Conservation (phyloP, 345 rosid genomes). For the Euphorbia peplus region DNA sequence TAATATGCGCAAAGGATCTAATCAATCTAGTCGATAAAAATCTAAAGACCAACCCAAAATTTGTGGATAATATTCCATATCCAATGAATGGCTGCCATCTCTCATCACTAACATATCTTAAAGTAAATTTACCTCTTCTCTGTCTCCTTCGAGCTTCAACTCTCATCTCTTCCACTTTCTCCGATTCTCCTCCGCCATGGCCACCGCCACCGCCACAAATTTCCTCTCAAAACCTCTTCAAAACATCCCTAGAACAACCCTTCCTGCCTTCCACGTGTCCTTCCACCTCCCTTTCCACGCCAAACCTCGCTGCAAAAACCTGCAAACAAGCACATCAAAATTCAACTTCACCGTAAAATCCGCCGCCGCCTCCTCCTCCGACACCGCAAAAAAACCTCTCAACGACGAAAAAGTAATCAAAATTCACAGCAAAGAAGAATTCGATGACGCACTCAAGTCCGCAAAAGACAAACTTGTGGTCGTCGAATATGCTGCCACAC, state of each 20-base stretch:
- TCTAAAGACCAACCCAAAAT: background rate
- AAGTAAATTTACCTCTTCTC: background rate
- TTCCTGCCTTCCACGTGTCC: slow-evolving; percentile 25
- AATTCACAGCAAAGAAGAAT: slow-evolving; percentile 70
- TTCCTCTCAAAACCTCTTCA: slow-evolving; percentile 46
- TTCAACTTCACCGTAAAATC: slow-evolving; percentile 29
- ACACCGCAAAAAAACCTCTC: slow-evolving; percentile 36
- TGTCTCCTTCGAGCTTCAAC: background rate
- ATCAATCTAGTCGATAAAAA: no score
- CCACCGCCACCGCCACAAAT: slow-evolving; percentile 44
- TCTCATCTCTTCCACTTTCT: background rate
- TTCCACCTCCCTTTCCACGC: slow-evolving; percentile 12
- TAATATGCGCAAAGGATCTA: no score
- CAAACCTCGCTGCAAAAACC: slow-evolving; percentile 15
- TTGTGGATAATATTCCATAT: slow-evolving; percentile 4
- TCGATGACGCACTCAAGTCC: slow-evolving; percentile 59
- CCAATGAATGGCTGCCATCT: slow-evolving; percentile 4
- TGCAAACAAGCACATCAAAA: background rate
- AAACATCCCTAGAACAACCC: slow-evolving; percentile 17
- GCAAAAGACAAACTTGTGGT: slow-evolving; percentile 77
- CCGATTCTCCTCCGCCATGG: slow-evolving; percentile 34
- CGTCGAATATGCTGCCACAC: slow-evolving; percentile 66
- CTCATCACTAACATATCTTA: background rate
- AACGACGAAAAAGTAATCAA: slow-evolving; percentile 54
- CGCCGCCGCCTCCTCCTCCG: slow-evolving; percentile 48